Conservation (phyloP, 805 yeast species). For the Candida chilensis region DNA sequence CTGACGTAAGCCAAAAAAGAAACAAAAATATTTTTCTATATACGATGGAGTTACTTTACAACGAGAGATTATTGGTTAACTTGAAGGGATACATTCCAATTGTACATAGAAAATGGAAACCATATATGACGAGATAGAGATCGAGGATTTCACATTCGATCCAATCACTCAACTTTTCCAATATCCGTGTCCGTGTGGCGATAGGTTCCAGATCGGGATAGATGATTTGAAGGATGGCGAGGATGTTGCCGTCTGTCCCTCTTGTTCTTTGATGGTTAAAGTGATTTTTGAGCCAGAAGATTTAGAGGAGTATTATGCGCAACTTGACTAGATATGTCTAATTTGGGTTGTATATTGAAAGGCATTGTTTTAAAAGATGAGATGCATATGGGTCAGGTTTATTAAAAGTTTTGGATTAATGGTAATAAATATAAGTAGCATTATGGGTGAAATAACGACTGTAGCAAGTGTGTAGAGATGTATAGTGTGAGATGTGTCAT, state of each 20-base stretch:
- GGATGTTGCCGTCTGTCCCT: constrained; percentile 92
- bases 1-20: too few relatives aligned
- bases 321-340: constrained; percentile 3
- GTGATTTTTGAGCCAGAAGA: constrained; percentile 76
- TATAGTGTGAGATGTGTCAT: too few relatives aligned
- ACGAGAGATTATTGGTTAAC: neutral
- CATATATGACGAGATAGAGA: constrained; percentile 89
- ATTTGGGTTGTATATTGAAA: too few relatives aligned
- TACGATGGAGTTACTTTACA: neutral
- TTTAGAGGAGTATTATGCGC: constrained; percentile 32
- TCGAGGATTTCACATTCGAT: constrained; percentile 93
- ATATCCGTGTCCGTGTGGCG: constrained; percentile 99
- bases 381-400: too few relatives aligned
- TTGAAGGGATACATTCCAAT: neutral
- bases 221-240: constrained; percentile 89
- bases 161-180: constrained; percentile 73
- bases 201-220: constrained; percentile 75
- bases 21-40: too few relatives aligned
- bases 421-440: too few relatives aligned
- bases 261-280: constrained; percentile 88
- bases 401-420: too few relatives aligned
- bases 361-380: too few relatives aligned
- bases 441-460: too few relatives aligned
- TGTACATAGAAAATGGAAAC: constrained; percentile 53
- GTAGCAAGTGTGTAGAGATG: too few relatives aligned